phyloP scores from a whole-genome alignment of 805 yeast genomes.

The Jamesozyma hellenica region DNA sequence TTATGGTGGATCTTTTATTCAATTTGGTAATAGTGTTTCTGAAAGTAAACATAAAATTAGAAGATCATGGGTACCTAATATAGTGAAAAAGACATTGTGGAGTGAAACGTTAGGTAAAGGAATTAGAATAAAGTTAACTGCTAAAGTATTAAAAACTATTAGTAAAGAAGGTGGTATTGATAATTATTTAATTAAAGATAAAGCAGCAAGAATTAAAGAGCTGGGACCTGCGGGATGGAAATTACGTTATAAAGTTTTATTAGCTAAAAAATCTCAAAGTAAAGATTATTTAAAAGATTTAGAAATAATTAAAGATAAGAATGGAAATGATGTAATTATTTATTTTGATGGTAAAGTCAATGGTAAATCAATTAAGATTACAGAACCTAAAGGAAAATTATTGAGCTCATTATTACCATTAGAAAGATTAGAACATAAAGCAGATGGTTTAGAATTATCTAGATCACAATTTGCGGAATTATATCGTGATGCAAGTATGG shows the following conservation, averaged over 20 bases:
- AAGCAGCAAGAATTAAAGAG: conserved; percentile 82
- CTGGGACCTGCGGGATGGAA: conserved; percentile 91
- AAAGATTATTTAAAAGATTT: conserved; percentile 2
- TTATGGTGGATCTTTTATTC: conserved; percentile 79
- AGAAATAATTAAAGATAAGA: conserved; percentile 2
- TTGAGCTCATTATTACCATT: conserved; percentile 44
- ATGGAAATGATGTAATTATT: conserved; percentile 33
- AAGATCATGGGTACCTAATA: conserved; percentile 77
- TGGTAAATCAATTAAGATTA: conserved; percentile 39
- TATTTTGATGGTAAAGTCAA: conserved; percentile 38
- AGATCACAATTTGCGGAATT: conserved; percentile 43
- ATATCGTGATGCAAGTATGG: conserved; percentile 21
- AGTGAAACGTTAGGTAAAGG: conserved; percentile 61
- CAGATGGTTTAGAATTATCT: conserved; percentile 36
- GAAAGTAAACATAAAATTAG: conserved; percentile 65
- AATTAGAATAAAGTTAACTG: conserved; percentile 53
- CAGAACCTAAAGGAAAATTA: conserved; percentile 57
- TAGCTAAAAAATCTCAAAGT: conserved; percentile 30
- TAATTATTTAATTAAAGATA: conserved; percentile 75
- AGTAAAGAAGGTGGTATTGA: conserved; percentile 94
- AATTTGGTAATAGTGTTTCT: conserved; percentile 66
- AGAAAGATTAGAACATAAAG: conserved; percentile 35
- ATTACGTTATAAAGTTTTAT: conserved; percentile 64
- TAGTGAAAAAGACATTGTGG: conserved; percentile 68
- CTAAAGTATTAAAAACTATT: conserved; percentile 77